Evolutionary conservation across 345 rosid species (phyloP), one percentile per base, ranked within the genome.

Genomic region (Alliaria petiolata): DNA sequence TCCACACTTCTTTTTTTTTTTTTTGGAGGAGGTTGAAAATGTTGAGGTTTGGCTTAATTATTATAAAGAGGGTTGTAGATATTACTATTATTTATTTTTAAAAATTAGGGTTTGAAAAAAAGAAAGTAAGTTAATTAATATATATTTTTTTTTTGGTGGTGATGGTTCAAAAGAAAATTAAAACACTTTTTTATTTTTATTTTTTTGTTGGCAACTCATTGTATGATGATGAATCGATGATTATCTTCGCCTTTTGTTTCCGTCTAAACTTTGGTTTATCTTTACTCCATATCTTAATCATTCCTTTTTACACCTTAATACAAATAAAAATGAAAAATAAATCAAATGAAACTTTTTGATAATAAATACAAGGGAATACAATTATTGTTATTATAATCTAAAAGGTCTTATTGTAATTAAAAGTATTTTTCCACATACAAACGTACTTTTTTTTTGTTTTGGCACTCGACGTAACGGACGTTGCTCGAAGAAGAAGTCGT

Each of bases 31-130:
- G n/a, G 77, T 65, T 74, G 71, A 6, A 50, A 75, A 42, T 51
- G 73, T 28, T 65, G 31, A 52, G 74, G 74, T 60, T 51, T 26
- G 64, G 62, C n/a, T 57, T 65, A 34, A 54, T 13, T 46, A 47
- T 22, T 59, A 62, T 59, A 87, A 69, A 86, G 75, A 45, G 79
- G 30, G 57, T 44, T 44, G 70, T 59, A 26, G 5, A 45, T 25
- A 44, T 6, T 17, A 25, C 25, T 56, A 6, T 35, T 56, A 17
- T 28, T 38, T 40, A 34, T 15, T 39, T 1, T 4, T 9, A 28
- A 28, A 4, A 28, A 28, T 5, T 28, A 31, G 19, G 54, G 44
- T 40, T 20, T 28, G 6, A n/a, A 28, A 42, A 28, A 34, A n/a
- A 10, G n/a, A n/a, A n/a, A n/a, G n/a, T n/a, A n/a, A 20, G 1